Base-by-base conservation (phyloP, 2,329 filamentous ascomycete species). In the Diplodia mutila region DNA sequence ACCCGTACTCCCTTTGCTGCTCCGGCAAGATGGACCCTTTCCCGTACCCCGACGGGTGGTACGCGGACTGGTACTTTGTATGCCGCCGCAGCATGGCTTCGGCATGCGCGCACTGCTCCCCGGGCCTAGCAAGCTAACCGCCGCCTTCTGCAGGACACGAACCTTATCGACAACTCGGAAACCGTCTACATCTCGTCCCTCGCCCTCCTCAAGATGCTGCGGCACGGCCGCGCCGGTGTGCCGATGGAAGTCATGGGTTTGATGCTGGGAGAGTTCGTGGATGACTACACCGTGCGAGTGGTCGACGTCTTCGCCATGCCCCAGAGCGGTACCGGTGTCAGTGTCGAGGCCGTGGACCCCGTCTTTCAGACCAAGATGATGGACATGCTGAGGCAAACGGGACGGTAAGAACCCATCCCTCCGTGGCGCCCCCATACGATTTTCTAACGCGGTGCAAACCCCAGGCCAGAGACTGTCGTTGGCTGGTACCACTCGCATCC, bases 291-390 rank as follows among this genome's bases (percentile, higher is more conserved):
- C 69, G 95, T 99, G 70, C 91, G 94, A 73, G 95, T 99, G 16
- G 94, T 98, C 72, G 95, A 99, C 81, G 95, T 99, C 32, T 99
- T 99, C 81, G 95, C 95, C 69, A 99, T 99, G 95, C 95, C 95
- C 23, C 95, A 99, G 80, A 97, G 94, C 74, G 95, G 95, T 82
- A 99, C 95, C 1, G 95, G 95, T 73, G 95, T 99, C 73, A 97
- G 93, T 81, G 95, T 99, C 75, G 95, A 99, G 82, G 96, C 95
- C 63, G 95, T 99, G 71, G 95, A 99, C 79, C 93, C 94, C 11
- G 95, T 99, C 39, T 99, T 99, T 81, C 95, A 99, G 84, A 97
- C 93, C 76, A 99, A 97, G 86, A 99, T 99, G 95, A 99, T 99
- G 95, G 95, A 99, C 79, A 98, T 99, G 95, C 85, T 99, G 79